phyloP scores from a whole-genome alignment of 1,284 basidiomycete species.

The Ceratobasidium sp. region DNA sequence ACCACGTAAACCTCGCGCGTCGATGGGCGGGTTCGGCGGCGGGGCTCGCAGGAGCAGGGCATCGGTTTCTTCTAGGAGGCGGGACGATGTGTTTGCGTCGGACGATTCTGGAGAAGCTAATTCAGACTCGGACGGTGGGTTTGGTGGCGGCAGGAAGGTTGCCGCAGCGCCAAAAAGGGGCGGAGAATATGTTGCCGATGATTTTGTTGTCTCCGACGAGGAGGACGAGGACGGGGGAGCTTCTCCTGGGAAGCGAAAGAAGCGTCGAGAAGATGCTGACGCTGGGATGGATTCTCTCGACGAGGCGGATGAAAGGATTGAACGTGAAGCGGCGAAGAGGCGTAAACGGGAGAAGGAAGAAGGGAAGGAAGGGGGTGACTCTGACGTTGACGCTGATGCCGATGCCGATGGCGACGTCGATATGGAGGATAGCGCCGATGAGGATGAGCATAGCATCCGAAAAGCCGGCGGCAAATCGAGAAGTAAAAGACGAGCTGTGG shows the following conservation, averaged over 20 bases:
- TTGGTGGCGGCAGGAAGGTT: constrained; percentile 42
- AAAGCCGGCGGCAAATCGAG: constrained; percentile 68
- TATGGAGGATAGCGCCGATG: constrained; percentile 71
- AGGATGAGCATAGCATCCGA: constrained; percentile 63
- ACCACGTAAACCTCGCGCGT: constrained; percentile 51
- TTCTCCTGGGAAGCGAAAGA: constrained; percentile 44
- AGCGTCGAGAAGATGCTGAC: constrained; percentile 50
- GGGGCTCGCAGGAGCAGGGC: constrained; percentile 44
- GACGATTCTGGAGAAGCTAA: constrained; percentile 42
- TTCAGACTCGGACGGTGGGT: constrained; percentile 39
- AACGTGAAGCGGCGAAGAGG: constrained; percentile 53
- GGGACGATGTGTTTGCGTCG: constrained; percentile 38
- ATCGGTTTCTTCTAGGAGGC: constrained; percentile 11
- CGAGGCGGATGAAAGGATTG: constrained; percentile 66
- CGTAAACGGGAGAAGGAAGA: constrained; percentile 56
- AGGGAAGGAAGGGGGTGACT: constrained; percentile 46
- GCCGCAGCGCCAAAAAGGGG: constrained; percentile 48
- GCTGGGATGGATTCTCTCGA: constrained; percentile 70
- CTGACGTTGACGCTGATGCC: constrained; percentile 46
- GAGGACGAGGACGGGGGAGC: constrained; percentile 63
- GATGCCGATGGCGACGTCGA: constrained; percentile 50
- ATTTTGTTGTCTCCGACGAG: constrained; percentile 79
- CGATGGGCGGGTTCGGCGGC: constrained; percentile 54
- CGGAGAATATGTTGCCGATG: constrained; percentile 79
- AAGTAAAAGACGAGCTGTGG: constrained; percentile 54